Conservation (phyloP, 768 basidiomycete genomes). For the Pleurotus tuber-regium region DNA sequence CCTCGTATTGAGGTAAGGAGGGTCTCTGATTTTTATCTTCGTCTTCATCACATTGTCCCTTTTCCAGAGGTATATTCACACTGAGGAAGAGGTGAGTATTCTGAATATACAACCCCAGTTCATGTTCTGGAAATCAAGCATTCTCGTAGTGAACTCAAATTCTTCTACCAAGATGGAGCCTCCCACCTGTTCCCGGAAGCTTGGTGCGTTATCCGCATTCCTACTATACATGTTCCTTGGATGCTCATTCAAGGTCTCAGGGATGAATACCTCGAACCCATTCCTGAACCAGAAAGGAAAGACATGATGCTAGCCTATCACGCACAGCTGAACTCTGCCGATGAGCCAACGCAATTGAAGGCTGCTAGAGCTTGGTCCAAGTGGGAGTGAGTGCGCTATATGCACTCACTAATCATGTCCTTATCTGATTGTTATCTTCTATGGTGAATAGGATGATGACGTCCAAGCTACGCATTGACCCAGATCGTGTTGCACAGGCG, state of each 20-base stretch:
- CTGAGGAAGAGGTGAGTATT: conserved; percentile 64
- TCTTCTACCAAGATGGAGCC: conserved; percentile 90
- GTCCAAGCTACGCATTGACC: conserved; percentile 69
- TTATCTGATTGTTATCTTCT: not conserved
- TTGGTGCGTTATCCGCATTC: conserved; percentile 47
- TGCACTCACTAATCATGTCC: not conserved
- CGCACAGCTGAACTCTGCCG: conserved; percentile 66
- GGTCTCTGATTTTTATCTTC: conserved; percentile 11
- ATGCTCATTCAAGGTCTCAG: conserved; percentile 33
- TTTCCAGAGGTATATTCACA: conserved; percentile 79
- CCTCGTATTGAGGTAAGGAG: conserved; percentile 65
- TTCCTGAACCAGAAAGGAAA: conserved; percentile 75
- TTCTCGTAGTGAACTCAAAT: conserved; percentile 64
- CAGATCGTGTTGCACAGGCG: conserved; percentile 62
- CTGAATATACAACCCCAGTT: not conserved
- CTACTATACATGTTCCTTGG: not conserved
- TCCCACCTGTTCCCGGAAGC: conserved; percentile 86
- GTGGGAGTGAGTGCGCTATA: conserved; percentile 89
- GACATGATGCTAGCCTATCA: conserved; percentile 88
- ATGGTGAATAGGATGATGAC: conserved; percentile 68
- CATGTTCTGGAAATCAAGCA: not conserved
- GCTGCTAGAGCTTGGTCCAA: conserved; percentile 88
- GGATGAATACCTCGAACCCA: conserved; percentile 80
- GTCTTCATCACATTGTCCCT: not conserved
- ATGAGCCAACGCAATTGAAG: conserved; percentile 58